Evolutionary conservation across 495 filamentous ascomycete genomes (phyloP).

Genomic region (Penicillium steckii): DNA sequence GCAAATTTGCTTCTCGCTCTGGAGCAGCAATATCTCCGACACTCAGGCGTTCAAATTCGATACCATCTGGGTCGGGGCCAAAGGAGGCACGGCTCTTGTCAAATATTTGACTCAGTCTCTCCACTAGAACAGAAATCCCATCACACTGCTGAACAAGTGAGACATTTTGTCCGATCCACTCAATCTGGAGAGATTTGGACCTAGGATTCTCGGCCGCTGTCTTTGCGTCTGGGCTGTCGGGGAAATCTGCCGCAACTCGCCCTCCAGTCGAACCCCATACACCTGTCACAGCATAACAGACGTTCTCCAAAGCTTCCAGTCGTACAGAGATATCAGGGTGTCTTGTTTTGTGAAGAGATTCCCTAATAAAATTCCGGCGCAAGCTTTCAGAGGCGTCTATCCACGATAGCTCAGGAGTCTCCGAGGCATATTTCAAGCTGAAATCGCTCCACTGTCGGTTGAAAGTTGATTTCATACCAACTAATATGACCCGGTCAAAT

Average conservation of each 20-base stretch:
- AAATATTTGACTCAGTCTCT: conserved; percentile 58
- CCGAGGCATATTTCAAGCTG: conserved; percentile 32
- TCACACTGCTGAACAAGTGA: conserved; percentile 56
- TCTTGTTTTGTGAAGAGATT: conserved; percentile 40
- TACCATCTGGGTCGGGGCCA: conserved; percentile 29
- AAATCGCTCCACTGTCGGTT: conserved; percentile 60
- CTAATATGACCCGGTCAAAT: conserved; percentile 67
- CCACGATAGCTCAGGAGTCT: conserved; percentile 46
- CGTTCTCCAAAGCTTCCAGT: conserved; percentile 65
- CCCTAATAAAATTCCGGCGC: conserved; percentile 43
- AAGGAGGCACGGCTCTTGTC: conserved; percentile 42
- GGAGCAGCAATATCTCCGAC: conserved; percentile 35
- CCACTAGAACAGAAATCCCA: conserved; percentile 59
- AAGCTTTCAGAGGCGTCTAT: conserved; percentile 43
- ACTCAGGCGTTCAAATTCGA: conserved; percentile 30
- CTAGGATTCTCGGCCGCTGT: conserved; percentile 39
- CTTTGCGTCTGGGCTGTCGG: conserved; percentile 19
- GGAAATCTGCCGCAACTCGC: conserved; percentile 28
- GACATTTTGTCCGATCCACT: conserved; percentile 66
- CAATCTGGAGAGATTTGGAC: conserved; percentile 59
- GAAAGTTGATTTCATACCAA: conserved; percentile 69
- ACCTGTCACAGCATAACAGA: conserved; percentile 76
- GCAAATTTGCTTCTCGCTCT: conserved; percentile 49
- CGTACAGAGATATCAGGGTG: conserved; percentile 52
- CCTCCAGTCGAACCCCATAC: conserved; percentile 75